These are phyloP conservation scores for Mortierella sp. DNA, from an alignment of 371 early-diverging fungal species.

Conservation along the genomic window DNA sequence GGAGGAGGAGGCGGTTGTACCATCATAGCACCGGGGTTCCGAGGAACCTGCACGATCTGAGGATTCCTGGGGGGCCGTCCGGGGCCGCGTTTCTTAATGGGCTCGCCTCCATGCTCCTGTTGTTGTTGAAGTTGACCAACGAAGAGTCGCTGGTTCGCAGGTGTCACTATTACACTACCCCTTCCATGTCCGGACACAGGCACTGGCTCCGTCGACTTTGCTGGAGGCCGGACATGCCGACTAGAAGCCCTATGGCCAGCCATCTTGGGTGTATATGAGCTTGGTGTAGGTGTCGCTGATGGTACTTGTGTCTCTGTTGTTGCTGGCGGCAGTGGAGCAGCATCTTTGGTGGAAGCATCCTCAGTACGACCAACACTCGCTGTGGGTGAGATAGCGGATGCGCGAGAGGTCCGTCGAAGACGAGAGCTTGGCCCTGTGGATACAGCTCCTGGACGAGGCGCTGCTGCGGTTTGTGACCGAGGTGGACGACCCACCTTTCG, in stretches of 20 bases:
- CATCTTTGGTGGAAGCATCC: neutral
- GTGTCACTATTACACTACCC: slow-evolving; percentile 16
- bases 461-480: slow-evolving; percentile 12
- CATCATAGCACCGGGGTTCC: slow-evolving; percentile 1
- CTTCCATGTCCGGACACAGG: neutral
- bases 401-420: slow-evolving; percentile 27
- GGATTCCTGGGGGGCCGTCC: slow-evolving; percentile 27
- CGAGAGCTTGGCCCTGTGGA: slow-evolving; percentile 10
- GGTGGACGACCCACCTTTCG: slow-evolving; percentile 35
- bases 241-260: slow-evolving; percentile 32
- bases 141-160: slow-evolving; percentile 37
- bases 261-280: neutral
- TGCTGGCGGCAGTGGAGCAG: neutral
- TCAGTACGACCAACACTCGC: neutral
- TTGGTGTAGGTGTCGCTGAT: slow-evolving; percentile 5
- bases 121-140: slow-evolving; percentile 9
- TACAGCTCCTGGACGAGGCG: neutral
- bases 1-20: too few species aligned
- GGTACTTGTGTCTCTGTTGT: too few species aligned
- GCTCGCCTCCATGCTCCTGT: slow-evolving; percentile 4
- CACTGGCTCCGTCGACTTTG: slow-evolving; percentile 11
- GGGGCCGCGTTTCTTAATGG: slow-evolving; percentile 21
- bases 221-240: slow-evolving; percentile 33
- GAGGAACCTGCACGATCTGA: neutral
- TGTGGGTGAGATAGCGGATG: slow-evolving; percentile 15